Evolutionary conservation across 176 grass and related monocot genomes (phyloP).

Genomic region (Musa acuminata): DNA sequence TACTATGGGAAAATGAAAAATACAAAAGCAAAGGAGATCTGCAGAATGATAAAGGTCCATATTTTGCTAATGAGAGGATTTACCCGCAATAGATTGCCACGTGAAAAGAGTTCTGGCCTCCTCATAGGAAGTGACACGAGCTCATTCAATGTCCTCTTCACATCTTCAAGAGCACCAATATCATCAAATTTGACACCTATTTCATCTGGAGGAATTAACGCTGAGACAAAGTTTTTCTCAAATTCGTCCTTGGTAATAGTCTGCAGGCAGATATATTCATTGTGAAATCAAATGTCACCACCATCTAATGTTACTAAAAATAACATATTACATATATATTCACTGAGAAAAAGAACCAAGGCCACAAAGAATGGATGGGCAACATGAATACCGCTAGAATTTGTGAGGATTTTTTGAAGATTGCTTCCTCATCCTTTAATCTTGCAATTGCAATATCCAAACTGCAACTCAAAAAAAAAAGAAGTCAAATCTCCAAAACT

Average conservation of each 20-base stretch:
- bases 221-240: conserved; percentile 79
- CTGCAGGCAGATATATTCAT: conserved; percentile 35
- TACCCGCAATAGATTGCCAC: conserved; percentile 88
- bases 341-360: neutral
- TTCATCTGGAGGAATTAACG: conserved; percentile 82
- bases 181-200: conserved; percentile 96
- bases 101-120: conserved; percentile 86
- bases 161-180: conserved; percentile 84
- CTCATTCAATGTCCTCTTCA: conserved; percentile 86
- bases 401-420: conserved; percentile 65
- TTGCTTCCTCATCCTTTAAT: conserved; percentile 59
- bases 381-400: conserved; percentile 52
- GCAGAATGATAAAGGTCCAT: neutral
- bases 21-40: neutral
- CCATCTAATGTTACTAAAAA: neutral
- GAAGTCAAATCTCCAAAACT: neutral
- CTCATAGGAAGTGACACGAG: conserved; percentile 92
- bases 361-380: neutral
- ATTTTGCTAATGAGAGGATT: neutral
- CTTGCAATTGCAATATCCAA: conserved; percentile 71
- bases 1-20: no score
- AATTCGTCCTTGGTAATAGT: conserved; percentile 84
- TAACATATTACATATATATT: neutral
- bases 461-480: conserved; percentile 25
- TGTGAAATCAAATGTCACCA: neutral